A percentile compares a stretch with the other conserved stretches of the same genome.
These are phyloP conservation scores for Favolaschia claudopus DNA, from an alignment of 768 basidiomycete species.

Conservation along the genomic window DNA sequence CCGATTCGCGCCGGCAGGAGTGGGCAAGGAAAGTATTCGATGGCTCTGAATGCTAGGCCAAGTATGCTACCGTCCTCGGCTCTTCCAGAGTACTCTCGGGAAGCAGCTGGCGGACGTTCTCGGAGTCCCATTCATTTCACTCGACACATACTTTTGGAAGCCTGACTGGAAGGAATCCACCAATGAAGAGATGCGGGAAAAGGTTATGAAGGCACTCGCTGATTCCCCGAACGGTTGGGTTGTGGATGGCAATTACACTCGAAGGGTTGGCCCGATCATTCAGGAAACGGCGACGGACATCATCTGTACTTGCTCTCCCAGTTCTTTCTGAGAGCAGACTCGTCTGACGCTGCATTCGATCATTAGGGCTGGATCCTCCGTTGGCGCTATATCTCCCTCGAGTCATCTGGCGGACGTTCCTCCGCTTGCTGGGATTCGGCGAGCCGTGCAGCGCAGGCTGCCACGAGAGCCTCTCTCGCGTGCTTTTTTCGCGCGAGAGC, in stretches of 20 bases:
- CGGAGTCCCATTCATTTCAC: constrained; percentile 41
- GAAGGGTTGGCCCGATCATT: constrained; percentile 39
- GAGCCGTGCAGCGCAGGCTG: constrained; percentile 59
- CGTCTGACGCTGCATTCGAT: neutral
- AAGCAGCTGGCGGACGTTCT: constrained; percentile 44
- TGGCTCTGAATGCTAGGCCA: neutral
- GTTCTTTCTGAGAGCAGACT: neutral
- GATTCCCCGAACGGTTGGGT: constrained; percentile 55
- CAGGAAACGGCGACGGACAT: constrained; percentile 54
- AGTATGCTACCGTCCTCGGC: neutral
- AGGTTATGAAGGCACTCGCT: constrained; percentile 37
- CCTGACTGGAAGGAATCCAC: constrained; percentile 42
- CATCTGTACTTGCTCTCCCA: constrained; percentile 50
- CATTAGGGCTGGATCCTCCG: constrained; percentile 72
- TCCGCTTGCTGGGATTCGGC: constrained; percentile 45
- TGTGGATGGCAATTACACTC: constrained; percentile 55
- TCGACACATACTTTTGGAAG: constrained; percentile 46
- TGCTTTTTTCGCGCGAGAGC: constrained; percentile 56
- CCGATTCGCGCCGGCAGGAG: neutral
- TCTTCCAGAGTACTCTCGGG: constrained; percentile 46
- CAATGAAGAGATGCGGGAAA: constrained; percentile 31
- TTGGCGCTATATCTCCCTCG: constrained; percentile 67
- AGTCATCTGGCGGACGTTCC: constrained; percentile 58
- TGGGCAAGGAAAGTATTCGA: constrained; percentile 9
- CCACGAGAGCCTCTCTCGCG: constrained; percentile 45